A percentile compares a stretch with the other conserved stretches of the same genome.
phyloP scores from a whole-genome alignment of 2,329 filamentous ascomycete genomes.

The Metarhizium robertsii region DNA sequence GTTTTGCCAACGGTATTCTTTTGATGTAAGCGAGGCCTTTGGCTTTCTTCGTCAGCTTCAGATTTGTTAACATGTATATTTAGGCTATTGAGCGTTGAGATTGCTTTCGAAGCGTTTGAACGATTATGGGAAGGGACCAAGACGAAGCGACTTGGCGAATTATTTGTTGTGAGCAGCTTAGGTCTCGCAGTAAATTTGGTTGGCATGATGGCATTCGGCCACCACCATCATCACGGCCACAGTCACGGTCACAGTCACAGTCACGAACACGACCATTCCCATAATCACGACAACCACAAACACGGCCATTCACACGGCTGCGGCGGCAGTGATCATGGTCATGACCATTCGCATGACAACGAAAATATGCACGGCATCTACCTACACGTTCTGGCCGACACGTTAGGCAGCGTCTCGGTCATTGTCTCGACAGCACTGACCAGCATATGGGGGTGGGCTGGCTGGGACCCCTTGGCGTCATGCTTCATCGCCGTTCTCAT shows the following conservation, averaged over 20 bases:
- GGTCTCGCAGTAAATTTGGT: constrained; percentile 87
- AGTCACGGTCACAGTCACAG: constrained; percentile 30
- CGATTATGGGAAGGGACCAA: constrained; percentile 75
- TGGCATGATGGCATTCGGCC: constrained; percentile 77
- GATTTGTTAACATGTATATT: neutral
- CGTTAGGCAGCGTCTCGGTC: constrained; percentile 86
- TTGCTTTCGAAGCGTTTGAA: constrained; percentile 89
- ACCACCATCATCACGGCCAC: constrained; percentile 45
- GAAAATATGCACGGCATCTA: constrained; percentile 99
- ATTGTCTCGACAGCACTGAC: constrained; percentile 86
- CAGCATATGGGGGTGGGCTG: constrained; percentile 79
- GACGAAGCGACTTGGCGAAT: constrained; percentile 74
- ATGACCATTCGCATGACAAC: constrained; percentile 56
- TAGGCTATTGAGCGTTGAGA: constrained; percentile 88
- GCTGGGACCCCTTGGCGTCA: constrained; percentile 90
- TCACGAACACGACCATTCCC: constrained; percentile 29
- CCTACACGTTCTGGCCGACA: constrained; percentile 88
- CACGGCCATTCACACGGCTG: constrained; percentile 35
- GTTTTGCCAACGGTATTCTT: constrained; percentile 93
- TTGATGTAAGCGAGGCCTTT: constrained; percentile 54
- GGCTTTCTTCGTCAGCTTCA: neutral
- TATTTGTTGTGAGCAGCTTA: constrained; percentile 79
- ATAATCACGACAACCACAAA: constrained; percentile 20
- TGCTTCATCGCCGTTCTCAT: constrained; percentile 91
- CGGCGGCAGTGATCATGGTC: constrained; percentile 17